These are phyloP conservation scores for Spergularia azorica DNA, from an alignment of 179 eudicot species.

Conservation along the genomic window DNA sequence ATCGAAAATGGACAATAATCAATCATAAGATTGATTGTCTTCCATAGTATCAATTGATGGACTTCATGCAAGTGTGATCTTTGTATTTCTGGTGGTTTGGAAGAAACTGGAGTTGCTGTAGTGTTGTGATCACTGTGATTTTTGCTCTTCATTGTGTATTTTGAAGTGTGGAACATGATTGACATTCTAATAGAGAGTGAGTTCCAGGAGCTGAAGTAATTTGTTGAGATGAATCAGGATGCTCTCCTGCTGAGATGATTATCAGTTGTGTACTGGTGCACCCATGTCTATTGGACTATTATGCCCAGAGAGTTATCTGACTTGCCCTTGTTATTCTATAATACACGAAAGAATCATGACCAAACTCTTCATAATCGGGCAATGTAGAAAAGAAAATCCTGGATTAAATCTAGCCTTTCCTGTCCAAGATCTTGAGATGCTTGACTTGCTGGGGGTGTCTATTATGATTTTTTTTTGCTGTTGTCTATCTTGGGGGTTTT, in stretches of 20 bases:
- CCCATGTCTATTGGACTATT: background rate
- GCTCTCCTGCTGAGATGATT: background rate
- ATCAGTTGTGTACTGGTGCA: background rate
- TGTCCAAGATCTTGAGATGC: background rate
- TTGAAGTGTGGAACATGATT: background rate
- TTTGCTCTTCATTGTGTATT: background rate
- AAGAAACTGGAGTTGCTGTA: background rate
- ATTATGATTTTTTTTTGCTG: background rate
- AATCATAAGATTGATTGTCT: background rate
- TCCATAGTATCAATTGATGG: background rate
- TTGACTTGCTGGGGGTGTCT: background rate
- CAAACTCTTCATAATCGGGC: background rate
- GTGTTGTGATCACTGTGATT: background rate
- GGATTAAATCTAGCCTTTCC: no score
- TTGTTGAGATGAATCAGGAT: constrained; percentile 3
- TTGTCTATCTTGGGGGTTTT: constrained; percentile 1
- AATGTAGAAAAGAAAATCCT: no score
- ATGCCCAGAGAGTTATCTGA: background rate
- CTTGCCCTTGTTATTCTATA: background rate
- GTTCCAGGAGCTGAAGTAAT: background rate
- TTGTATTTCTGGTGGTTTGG: background rate
- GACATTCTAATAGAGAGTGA: background rate
- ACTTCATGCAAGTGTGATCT: constrained; percentile 7
- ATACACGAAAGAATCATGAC: background rate
- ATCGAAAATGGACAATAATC: background rate